These are phyloP conservation scores for Lactifluus hygrophoroides DNA, from an alignment of 768 basidiomycete species.

Conservation along the genomic window DNA sequence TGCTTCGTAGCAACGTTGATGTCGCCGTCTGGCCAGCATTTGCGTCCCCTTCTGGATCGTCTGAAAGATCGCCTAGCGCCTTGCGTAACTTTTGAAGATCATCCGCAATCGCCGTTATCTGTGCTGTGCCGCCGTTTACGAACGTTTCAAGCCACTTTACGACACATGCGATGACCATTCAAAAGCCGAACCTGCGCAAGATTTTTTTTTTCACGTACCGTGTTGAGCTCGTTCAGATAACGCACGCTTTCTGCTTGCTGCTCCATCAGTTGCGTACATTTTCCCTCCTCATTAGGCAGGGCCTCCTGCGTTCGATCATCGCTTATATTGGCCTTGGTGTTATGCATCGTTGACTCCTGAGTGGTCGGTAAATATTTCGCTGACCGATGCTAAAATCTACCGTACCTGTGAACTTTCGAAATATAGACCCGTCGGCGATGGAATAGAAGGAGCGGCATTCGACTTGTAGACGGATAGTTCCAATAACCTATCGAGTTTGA, in stretches of 20 bases:
- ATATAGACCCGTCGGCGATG: neutral
- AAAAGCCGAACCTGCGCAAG: neutral
- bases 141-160: constrained; percentile 77
- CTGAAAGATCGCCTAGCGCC: constrained; percentile 36
- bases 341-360: neutral
- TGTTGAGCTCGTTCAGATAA: constrained; percentile 71
- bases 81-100: constrained; percentile 53
- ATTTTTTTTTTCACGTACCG: constrained; percentile 33
- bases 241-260: constrained; percentile 69
- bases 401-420: neutral
- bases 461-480: constrained; percentile 18
- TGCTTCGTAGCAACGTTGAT: constrained; percentile 29
- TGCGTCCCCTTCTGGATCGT: constrained; percentile 17
- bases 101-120: constrained; percentile 53
- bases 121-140: constrained; percentile 65
- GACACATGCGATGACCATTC: neutral
- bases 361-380: neutral
- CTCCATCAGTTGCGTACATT: constrained; percentile 42
- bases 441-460: neutral
- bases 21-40: constrained; percentile 13
- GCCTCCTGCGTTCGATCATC: constrained; percentile 31
- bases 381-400: neutral
- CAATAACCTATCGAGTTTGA: constrained; percentile 34
- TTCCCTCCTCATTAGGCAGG: constrained; percentile 40
- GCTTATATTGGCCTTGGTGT: neutral